Evolutionary conservation across 2,329 filamentous ascomycete species (phyloP).

Genomic region (Hypoxylon sp.): DNA sequence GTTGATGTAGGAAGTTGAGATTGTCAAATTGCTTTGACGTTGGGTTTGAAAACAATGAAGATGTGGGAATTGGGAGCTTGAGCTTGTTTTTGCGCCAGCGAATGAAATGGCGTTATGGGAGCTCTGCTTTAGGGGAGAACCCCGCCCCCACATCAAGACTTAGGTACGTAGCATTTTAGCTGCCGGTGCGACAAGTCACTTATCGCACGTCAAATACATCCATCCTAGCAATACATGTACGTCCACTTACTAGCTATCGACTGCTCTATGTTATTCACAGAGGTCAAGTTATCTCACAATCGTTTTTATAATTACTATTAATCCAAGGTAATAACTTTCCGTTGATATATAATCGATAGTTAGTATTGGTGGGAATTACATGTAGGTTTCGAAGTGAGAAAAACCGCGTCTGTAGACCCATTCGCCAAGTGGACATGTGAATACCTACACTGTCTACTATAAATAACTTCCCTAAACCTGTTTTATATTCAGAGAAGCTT

Average conservation of each 20-base stretch:
- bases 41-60: slow-evolving; percentile 19
- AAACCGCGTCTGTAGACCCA: not conserved
- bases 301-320: not conserved
- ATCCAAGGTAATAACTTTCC: not conserved
- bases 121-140: slow-evolving; percentile 7
- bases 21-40: slow-evolving; percentile 2
- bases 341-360: not conserved
- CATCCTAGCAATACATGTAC: too few relatives aligned
- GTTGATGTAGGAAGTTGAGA: not conserved
- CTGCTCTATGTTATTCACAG: not conserved
- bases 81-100: slow-evolving; percentile 23
- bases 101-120: slow-evolving; percentile 21
- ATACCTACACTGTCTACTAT: too few relatives aligned
- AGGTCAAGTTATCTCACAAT: not conserved
- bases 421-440: too few relatives aligned
- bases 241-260: too few relatives aligned
- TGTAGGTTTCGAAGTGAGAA: not conserved
- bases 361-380: not conserved
- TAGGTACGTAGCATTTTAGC: not conserved
- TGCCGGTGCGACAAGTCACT: not conserved
- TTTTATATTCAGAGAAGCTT: too few relatives aligned
- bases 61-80: slow-evolving; percentile 22
- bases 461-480: too few relatives aligned
- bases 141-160: slow-evolving; percentile 32
- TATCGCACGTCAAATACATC: not conserved